phyloP scores from a whole-genome alignment of 169 alveolate genomes.

The Cryptosporidium ryanae region DNA sequence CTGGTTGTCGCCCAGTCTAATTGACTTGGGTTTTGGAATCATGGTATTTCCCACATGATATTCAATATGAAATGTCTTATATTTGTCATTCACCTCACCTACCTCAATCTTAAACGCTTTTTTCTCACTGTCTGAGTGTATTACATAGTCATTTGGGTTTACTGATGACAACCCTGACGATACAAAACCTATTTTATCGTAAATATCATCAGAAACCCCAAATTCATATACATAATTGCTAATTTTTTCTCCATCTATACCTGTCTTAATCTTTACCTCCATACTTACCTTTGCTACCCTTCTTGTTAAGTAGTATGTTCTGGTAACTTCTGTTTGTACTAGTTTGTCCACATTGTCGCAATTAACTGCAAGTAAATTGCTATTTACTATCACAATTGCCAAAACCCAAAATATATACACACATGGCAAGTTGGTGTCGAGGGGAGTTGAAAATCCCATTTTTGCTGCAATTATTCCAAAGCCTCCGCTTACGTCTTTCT shows the following conservation, averaged over 20 bases:
- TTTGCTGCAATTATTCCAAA: too few species aligned
- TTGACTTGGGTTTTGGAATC: conserved; percentile 34
- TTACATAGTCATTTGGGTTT: conserved; percentile 1
- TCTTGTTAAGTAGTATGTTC: conserved; percentile 64
- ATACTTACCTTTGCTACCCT: conserved; percentile 34
- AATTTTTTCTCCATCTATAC: conserved; percentile 12
- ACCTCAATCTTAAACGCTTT: conserved; percentile 2
- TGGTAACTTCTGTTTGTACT: conserved; percentile 32
- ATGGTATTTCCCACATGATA: conserved; percentile 38
- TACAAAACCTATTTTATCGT: conserved; percentile 30
- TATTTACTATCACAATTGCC: too few species aligned
- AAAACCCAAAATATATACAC: too few species aligned
- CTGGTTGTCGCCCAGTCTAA: conserved; percentile 57
- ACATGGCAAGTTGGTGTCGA: too few species aligned
- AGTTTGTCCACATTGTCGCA: conserved; percentile 6
- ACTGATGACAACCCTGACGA: conserved; percentile 50
- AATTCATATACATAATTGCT: conserved; percentile 11
- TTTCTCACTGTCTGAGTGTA: not conserved
- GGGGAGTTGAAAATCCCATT: too few species aligned
- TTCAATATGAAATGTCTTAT: conserved; percentile 36
- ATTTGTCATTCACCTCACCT: conserved; percentile 5
- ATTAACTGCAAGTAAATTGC: too few species aligned
- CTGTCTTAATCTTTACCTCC: conserved; percentile 32
- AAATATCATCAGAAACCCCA: conserved; percentile 6
- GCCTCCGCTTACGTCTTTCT: too few species aligned